Evolutionary conservation across 352 stramenopile genomes (phyloP).

Genomic region (Globisporangium echinulatum): DNA sequence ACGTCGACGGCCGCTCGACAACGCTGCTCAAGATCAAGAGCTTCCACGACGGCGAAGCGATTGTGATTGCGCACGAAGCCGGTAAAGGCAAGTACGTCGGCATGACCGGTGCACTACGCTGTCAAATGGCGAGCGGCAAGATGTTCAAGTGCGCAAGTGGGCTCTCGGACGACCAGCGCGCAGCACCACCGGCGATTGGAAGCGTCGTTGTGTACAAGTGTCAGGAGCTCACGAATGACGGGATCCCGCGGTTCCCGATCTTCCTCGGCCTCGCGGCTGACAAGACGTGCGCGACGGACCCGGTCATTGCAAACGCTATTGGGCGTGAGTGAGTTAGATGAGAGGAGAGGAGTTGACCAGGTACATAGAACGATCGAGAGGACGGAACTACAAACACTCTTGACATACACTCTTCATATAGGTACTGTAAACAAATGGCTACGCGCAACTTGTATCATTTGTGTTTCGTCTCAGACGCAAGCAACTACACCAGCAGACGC

Average conservation of each 20-base stretch:
- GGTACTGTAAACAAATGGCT: no score
- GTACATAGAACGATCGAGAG: no score
- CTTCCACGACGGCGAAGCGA: constrained; percentile 64
- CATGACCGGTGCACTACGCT: constrained; percentile 49
- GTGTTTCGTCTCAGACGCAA: no score
- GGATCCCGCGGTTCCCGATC: constrained; percentile 66
- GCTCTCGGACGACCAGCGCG: constrained; percentile 49
- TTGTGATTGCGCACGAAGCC: constrained; percentile 55
- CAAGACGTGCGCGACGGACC: constrained; percentile 41
- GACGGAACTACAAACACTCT: no score
- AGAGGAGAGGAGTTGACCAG: no score
- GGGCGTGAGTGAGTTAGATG: constrained; percentile 4
- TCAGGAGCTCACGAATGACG: constrained; percentile 64
- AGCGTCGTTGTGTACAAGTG: constrained; percentile 80
- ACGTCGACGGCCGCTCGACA: constrained; percentile 35
- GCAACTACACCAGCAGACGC: no score
- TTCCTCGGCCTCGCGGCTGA: constrained; percentile 56
- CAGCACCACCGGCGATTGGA: constrained; percentile 35
- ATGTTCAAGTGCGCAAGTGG: constrained; percentile 70
- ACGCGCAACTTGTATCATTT: no score
- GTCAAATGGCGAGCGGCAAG: constrained; percentile 56
- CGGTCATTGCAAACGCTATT: constrained; percentile 34
- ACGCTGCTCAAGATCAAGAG: constrained; percentile 77
- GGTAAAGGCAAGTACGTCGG: constrained; percentile 65
- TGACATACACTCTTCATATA: no score